Evolutionary conservation across 306 rosid genomes (phyloP), one percentile per base, ranked within the genome.

Genomic region (Quercus parvula): DNA sequence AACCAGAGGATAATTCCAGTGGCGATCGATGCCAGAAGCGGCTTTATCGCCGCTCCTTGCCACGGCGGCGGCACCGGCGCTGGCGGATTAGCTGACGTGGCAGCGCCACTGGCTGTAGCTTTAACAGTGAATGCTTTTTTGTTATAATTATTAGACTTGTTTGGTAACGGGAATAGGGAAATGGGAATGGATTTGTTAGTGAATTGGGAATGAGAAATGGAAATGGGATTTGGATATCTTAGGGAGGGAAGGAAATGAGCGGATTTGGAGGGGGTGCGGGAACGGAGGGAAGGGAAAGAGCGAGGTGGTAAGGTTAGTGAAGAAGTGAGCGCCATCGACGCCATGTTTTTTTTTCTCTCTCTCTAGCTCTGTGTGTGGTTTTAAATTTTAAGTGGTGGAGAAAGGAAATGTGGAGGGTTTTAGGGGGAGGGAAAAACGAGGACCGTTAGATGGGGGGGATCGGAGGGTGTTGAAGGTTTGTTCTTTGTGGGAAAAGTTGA

Each of bases 31-130:
- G 97, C 98, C 44, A 92, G 1, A 0, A 96, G 62, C 1, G 99
- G 99, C 81, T 90, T 90, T 0, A 93, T 84, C 8, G 98, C 87
- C 3, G 99, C 99, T 0, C 99, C 98, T 22, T 90, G 94, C 94
- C 96, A 91, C 73, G 97, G 94, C 81, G 84, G 88, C 24, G 85
- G n/a, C 9, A 79, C 67, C 20, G 70, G 64, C 25, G 79, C 46
- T 58, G 90, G 59, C 19, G 3, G 46, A 0, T 41, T 41, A 0
- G 82, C 28, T n/a, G 87, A 4, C 9, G 89, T 73, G 9, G 83
- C 75, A 2, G 57, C 46, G 3, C 64, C 49, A 85, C 77, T 33
- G 7, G 88, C 78, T 5, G 92, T 38, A n/a, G 91, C 90, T 77
- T 38, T 77, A 24, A 87, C 86, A 4, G 56, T 3, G 25, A 64